Evolutionary conservation across 495 filamentous ascomycete genomes (phyloP), one percentile per base, ranked within the genome.

Genomic region (Amniculicola lignicola): DNA sequence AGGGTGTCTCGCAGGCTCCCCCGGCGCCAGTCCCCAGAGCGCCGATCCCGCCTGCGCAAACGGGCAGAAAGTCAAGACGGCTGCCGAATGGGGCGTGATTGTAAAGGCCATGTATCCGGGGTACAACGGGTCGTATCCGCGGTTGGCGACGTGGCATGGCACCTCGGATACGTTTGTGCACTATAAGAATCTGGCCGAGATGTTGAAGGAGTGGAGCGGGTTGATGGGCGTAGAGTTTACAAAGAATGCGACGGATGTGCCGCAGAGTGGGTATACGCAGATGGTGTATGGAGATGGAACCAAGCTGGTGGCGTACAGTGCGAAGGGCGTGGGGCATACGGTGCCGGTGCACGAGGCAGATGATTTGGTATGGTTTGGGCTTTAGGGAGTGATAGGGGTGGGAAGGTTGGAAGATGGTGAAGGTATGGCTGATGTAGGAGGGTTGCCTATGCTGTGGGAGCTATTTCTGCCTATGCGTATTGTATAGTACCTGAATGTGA

Each of bases 241-340:
- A 3, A 51, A 40, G 54, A 58, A 58, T 29, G 24, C 16, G 3
- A 58, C 54, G 4, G 51, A 51, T 42, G 51, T 23, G 4, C 46
- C 45, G 3, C 35, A 33, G 18, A 31, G 14, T 21, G 38, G 38
- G 12, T 58, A 43, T 12, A 58, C 45, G 36, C 16, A 58, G 46
- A 23, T 51, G 35, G 28, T 51, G 11, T 58, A 51, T 37, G 54
- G 54, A n/a, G 54, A 58, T 28, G 53, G 45, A 11, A 57, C 53
- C 7, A 51, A 51, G 46, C 33, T 58, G 36, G 25, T 42, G 12
- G 54, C 36, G 16, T 51, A 51, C 22, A 36, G 38, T n/a, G 45
- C 35, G n/a, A 15, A 28, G 22, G 54, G 54, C 2, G 54, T 51
- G 3, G 54, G 54, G 1, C 54, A 58, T 51, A 40, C 23, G 2